Evolutionary conservation across 331 rosid species (phyloP), one percentile per base, ranked within the genome.

Genomic region (Arachis monticola): DNA sequence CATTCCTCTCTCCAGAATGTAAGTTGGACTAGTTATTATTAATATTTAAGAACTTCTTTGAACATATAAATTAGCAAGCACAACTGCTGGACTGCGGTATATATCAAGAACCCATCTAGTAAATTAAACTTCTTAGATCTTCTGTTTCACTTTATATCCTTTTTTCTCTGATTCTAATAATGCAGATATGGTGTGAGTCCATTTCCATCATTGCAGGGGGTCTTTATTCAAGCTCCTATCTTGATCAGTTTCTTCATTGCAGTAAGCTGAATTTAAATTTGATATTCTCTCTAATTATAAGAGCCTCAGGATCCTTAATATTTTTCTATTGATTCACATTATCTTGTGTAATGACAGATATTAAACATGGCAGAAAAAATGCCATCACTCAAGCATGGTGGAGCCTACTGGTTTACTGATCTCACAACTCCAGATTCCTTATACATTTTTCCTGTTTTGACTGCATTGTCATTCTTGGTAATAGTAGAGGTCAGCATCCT

Each of bases 331-430:
- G 40, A 35, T 35, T 35, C 60, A 69, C 72, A n/a, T 10, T 53
- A 53, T 13, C 52, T 60, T 59, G 5, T 74, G 51, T 50, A 35
- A 64, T 79, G 52, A 79, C 52, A 83, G 86, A 64, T 83, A 69
- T 3, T 60, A 22, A 83, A 83, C 12, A 83, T 83, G 86, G 72
- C 86, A 78, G 78, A 75, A 79, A 83, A 83, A 67, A 11, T 79
- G 81, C 79, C 77, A 32, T 83, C 86, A 75, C 79, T 83, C 72
- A 75, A 83, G 80, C 68, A 48, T 71, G 99, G 99, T 5, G 99
- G 99, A 67, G 91, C 92, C 65, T 87, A 0, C 85, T 94, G 97
- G 99, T 94, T 94, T 83, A 66, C 79, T 72, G 99, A 94, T 84
- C 96, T 94, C 64, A 57, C 99, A 30, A 90, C 96, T 46, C 97